Evolutionary conservation across 768 basidiomycete species (phyloP).

Genomic region (Brasilioporus rufonigricans): DNA sequence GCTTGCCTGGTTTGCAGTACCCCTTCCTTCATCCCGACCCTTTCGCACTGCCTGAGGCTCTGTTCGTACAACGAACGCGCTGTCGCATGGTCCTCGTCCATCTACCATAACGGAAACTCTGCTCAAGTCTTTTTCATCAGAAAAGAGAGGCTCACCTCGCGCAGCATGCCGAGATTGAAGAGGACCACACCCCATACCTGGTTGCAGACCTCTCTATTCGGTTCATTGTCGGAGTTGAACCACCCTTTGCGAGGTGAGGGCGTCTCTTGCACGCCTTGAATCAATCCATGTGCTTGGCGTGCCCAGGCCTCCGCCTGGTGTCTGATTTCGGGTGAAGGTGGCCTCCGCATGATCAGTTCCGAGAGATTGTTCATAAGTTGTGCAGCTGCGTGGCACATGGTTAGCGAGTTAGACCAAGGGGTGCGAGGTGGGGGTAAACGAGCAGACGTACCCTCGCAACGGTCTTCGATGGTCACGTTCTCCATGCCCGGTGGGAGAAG

Average conservation of each 20-base stretch:
- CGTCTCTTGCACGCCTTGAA: not conserved
- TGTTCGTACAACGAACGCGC: constrained; percentile 32
- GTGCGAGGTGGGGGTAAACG: not conserved
- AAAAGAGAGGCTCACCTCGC: constrained; percentile 38
- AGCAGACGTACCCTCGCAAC: constrained; percentile 45
- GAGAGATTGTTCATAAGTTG: constrained; percentile 50
- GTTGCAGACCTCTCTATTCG: constrained; percentile 42
- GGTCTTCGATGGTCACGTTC: constrained; percentile 41
- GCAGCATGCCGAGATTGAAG: constrained; percentile 60
- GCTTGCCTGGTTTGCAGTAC: constrained; percentile 35
- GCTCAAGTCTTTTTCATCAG: no score
- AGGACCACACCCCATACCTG: constrained; percentile 53
- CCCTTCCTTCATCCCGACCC: constrained; percentile 34
- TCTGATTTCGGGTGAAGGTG: constrained; percentile 36
- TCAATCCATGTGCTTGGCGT: constrained; percentile 38
- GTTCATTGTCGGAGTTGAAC: not conserved
- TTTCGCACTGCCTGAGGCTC: constrained; percentile 32
- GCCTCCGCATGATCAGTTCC: constrained; percentile 37
- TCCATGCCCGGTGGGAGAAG: constrained; percentile 45
- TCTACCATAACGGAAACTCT: constrained; percentile 21
- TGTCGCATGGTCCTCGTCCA: constrained; percentile 29
- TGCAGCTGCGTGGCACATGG: constrained; percentile 32
- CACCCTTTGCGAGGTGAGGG: not conserved
- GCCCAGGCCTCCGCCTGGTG: constrained; percentile 62
- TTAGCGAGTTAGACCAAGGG: not conserved